phyloP scores from a whole-genome alignment of 2,329 filamentous ascomycete species.

The Myriosclerotinia scirpicola region DNA sequence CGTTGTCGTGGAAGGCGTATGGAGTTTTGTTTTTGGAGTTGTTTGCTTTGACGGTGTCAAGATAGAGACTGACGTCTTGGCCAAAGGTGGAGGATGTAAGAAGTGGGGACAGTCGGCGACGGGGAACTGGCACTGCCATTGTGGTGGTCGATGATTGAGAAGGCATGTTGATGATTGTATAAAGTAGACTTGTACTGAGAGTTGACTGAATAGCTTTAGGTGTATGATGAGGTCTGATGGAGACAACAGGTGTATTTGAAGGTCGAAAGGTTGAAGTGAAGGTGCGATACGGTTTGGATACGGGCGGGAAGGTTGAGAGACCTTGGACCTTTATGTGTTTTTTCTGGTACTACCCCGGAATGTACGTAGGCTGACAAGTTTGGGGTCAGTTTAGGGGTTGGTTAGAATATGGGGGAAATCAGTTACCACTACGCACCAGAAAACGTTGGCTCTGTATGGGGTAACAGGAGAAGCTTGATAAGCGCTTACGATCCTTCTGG shows the following conservation, averaged over 20 bases:
- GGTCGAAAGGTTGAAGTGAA: constrained; percentile 10
- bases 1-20: constrained; percentile 47
- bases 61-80: constrained; percentile 36
- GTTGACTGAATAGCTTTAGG: constrained; percentile 9
- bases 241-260: constrained; percentile 11
- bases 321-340: constrained; percentile 22
- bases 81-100: constrained; percentile 33
- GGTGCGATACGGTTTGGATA: background rate
- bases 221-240: constrained; percentile 18
- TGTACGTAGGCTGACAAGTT: constrained; percentile 16
- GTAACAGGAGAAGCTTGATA: constrained; percentile 14
- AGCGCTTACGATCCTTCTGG: constrained; percentile 25
- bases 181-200: background rate
- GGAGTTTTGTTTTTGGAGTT: constrained; percentile 35
- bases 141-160: constrained; percentile 36
- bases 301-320: constrained; percentile 19
- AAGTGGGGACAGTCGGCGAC: constrained; percentile 53
- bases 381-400: constrained; percentile 13
- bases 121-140: constrained; percentile 41
- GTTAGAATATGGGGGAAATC: constrained; percentile 15
- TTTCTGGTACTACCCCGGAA: constrained; percentile 15
- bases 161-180: constrained; percentile 30
- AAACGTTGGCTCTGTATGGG: constrained; percentile 13
- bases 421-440: constrained; percentile 20
- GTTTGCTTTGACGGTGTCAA: constrained; percentile 36